Evolutionary conservation across 2,329 filamentous ascomycete species (phyloP).

Genomic region (Cladophialophora bantiana): DNA sequence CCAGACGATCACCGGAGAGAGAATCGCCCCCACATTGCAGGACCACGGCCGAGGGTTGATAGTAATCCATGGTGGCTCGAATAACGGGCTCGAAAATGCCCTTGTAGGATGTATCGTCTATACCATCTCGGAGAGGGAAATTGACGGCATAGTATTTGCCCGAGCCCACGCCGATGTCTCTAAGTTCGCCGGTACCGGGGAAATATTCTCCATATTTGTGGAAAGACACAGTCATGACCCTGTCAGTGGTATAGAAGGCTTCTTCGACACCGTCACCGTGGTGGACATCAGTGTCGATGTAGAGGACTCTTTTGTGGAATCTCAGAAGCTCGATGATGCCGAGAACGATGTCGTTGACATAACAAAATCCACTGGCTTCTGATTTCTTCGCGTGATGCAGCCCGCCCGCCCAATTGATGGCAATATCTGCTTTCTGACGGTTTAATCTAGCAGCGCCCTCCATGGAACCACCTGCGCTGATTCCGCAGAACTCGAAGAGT

Average conservation of each 20-base stretch:
- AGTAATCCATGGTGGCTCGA: slow-evolving; percentile 72
- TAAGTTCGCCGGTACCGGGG: slow-evolving; percentile 71
- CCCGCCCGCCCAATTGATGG: slow-evolving; percentile 88
- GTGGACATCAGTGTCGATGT: slow-evolving; percentile 73
- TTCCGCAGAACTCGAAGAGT: slow-evolving; percentile 73
- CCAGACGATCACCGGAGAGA: slow-evolving; percentile 70
- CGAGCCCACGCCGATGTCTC: slow-evolving; percentile 71
- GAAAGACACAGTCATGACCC: slow-evolving; percentile 75
- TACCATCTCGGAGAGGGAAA: slow-evolving; percentile 72
- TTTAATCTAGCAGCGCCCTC: slow-evolving; percentile 73
- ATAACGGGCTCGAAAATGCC: slow-evolving; percentile 73
- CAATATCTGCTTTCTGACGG: slow-evolving; percentile 71
- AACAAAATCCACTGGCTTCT: slow-evolving; percentile 95
- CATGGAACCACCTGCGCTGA: slow-evolving; percentile 74
- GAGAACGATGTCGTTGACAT: slow-evolving; percentile 83
- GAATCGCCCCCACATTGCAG: slow-evolving; percentile 74
- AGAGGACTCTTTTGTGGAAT: slow-evolving; percentile 69
- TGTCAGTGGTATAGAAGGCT: slow-evolving; percentile 74
- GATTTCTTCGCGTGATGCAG: slow-evolving; percentile 96
- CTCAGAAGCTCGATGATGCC: slow-evolving; percentile 70
- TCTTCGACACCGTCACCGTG: slow-evolving; percentile 74
- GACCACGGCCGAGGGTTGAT: slow-evolving; percentile 71
- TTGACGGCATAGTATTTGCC: slow-evolving; percentile 74
- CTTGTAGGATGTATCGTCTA: slow-evolving; percentile 72
- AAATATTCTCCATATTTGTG: slow-evolving; percentile 78